Conservation (phyloP, 2,329 filamentous ascomycete genomes). For the Immersiporthe knoxdaviesiana region DNA sequence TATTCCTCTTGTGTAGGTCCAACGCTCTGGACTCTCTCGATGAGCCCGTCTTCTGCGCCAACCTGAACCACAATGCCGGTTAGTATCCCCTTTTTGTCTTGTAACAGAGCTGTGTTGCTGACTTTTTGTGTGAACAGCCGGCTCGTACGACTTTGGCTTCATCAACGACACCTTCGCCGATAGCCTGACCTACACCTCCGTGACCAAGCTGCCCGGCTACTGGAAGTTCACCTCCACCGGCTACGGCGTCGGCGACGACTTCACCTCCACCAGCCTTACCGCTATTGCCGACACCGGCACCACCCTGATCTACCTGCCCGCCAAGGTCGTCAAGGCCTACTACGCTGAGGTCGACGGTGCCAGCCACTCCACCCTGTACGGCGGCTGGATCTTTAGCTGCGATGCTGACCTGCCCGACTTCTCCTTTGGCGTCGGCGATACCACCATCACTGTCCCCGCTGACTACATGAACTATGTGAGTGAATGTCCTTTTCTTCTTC, state of each 20-base stretch:
- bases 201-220: conserved; percentile 61
- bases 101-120: background rate
- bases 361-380: conserved; percentile 39
- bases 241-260: conserved; percentile 39
- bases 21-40: conserved; percentile 38
- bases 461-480: conserved; percentile 41
- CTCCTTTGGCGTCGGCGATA: conserved; percentile 49
- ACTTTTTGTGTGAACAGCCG: conserved; percentile 28
- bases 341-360: conserved; percentile 53
- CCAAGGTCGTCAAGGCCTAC: conserved; percentile 53
- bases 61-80: conserved; percentile 43
- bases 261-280: conserved; percentile 34
- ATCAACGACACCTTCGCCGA: conserved; percentile 60
- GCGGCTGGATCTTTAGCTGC: conserved; percentile 59
- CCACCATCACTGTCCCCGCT: conserved; percentile 54
- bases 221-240: conserved; percentile 59
- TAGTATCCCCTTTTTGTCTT: conserved; percentile 24
- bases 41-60: conserved; percentile 40
- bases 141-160: conserved; percentile 45
- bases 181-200: conserved; percentile 57
- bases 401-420: conserved; percentile 51
- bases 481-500: background rate
- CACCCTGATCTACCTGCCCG: conserved; percentile 57
- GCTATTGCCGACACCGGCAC: conserved; percentile 65
- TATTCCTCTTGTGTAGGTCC: conserved; percentile 35